Evolutionary conservation across 179 eudicot genomes (phyloP).

Genomic region (Nepenthes alata): DNA sequence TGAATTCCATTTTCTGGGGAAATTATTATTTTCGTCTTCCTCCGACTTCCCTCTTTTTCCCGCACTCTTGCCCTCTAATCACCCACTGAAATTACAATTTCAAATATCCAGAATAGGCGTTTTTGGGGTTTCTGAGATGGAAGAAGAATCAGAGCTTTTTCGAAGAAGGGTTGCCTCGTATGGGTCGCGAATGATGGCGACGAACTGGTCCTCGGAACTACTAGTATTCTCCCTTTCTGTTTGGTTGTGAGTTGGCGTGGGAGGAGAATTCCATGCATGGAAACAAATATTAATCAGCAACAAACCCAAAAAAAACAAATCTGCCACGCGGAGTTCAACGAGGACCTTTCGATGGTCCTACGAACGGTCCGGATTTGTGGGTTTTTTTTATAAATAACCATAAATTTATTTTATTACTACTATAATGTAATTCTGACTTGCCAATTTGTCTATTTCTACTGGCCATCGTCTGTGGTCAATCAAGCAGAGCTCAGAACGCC

Average conservation of each 20-base stretch:
- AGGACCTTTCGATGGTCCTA: slow-evolving; percentile 9
- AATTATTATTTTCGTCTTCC: neutral
- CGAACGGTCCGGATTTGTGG: slow-evolving; percentile 8
- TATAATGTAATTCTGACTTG: too few species aligned
- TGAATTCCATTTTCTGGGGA: slow-evolving; percentile 18
- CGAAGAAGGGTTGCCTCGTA: slow-evolving; percentile 1
- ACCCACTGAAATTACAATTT: neutral
- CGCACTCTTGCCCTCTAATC: neutral
- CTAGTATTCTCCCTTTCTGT: neutral
- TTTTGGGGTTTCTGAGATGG: neutral
- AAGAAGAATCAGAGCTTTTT: slow-evolving; percentile 1
- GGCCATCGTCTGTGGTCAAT: too few species aligned
- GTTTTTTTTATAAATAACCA: slow-evolving; percentile 1
- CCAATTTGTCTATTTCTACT: too few species aligned
- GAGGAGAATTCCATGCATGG: slow-evolving; percentile 4
- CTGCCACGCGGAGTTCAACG: slow-evolving; percentile 2
- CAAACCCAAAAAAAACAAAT: neutral
- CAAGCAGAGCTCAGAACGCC: too few species aligned
- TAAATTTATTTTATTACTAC: too few species aligned
- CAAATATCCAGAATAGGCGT: neutral
- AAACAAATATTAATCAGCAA: slow-evolving; percentile 3
- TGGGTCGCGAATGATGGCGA: slow-evolving; percentile 16
- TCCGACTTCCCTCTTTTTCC: neutral
- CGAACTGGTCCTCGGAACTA: slow-evolving; percentile 9
- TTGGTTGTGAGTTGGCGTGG: neutral